phyloP scores from a whole-genome alignment of 2,329 filamentous ascomycete species.

The Pseudogymnoascus sp. region DNA sequence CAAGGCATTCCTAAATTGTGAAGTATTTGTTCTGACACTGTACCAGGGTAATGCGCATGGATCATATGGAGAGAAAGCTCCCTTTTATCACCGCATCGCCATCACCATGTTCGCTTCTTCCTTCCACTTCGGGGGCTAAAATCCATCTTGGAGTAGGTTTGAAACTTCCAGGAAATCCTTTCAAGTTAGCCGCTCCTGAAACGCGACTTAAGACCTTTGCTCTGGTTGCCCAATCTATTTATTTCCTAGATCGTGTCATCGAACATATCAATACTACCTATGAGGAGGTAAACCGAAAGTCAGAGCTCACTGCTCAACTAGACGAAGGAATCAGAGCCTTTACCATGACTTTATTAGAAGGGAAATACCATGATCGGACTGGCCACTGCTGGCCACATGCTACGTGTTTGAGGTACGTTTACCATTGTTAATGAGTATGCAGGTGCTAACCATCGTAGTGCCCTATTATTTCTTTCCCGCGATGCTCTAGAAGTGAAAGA shows the following conservation, averaged over 20 bases:
- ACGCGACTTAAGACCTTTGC: not conserved
- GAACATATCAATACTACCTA: constrained; percentile 2
- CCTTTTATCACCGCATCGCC: not conserved
- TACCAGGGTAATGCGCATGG: not conserved
- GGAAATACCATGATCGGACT: not conserved
- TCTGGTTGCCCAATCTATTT: not conserved
- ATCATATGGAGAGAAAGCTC: not conserved
- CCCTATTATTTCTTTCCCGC: not conserved
- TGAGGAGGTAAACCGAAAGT: not conserved
- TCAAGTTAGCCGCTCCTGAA: not conserved
- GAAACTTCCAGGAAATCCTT: constrained; percentile 2
- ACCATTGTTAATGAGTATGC: not conserved
- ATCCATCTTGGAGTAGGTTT: not conserved
- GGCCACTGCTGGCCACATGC: constrained; percentile 3
- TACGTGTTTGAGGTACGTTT: not conserved
- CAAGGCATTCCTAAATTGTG: not conserved
- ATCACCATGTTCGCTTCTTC: not conserved
- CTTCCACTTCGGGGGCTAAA: not conserved
- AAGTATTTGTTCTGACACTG: not conserved
- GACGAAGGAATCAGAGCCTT: not conserved
- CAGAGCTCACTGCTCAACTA: not conserved
- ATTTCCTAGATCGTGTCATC: not conserved
- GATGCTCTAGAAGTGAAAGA: not conserved
- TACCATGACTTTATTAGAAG: not conserved
- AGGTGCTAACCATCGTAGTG: not conserved